phyloP scores from a whole-genome alignment of 1,284 basidiomycete genomes.

The Clitocybe nebularis region DNA sequence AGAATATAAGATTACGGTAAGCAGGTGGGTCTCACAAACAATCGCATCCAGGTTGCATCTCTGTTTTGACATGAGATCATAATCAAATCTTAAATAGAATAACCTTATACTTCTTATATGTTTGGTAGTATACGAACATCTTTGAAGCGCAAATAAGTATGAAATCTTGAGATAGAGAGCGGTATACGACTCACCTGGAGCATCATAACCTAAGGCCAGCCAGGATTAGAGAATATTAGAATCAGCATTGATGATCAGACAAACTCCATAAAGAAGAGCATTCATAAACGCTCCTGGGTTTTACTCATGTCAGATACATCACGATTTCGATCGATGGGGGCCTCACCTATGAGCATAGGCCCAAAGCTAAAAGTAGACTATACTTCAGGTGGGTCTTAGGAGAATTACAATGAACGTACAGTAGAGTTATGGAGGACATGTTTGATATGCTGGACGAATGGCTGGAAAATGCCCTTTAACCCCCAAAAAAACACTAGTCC shows the following conservation, averaged over 20 bases:
- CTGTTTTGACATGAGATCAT: neutral
- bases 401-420: no score
- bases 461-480: no score
- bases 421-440: no score
- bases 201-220: neutral
- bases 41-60: constrained; percentile 2
- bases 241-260: constrained; percentile 6
- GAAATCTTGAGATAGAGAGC: neutral
- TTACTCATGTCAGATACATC: constrained; percentile 10
- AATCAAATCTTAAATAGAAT: no score
- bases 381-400: no score
- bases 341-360: constrained; percentile 18
- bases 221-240: neutral
- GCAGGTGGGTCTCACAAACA: neutral
- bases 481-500: no score
- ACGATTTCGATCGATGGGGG: constrained; percentile 17
- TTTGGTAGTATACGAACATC: constrained; percentile 1
- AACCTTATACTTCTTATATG: constrained; percentile 1
- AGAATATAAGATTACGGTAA: neutral
- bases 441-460: no score
- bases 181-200: neutral
- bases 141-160: neutral
- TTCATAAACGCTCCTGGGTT: constrained; percentile 24
- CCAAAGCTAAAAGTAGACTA: constrained; percentile 18
- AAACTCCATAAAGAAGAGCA: constrained; percentile 45